Conservation (phyloP, 352 stramenopile species). For the Globisporangium canariense region DNA sequence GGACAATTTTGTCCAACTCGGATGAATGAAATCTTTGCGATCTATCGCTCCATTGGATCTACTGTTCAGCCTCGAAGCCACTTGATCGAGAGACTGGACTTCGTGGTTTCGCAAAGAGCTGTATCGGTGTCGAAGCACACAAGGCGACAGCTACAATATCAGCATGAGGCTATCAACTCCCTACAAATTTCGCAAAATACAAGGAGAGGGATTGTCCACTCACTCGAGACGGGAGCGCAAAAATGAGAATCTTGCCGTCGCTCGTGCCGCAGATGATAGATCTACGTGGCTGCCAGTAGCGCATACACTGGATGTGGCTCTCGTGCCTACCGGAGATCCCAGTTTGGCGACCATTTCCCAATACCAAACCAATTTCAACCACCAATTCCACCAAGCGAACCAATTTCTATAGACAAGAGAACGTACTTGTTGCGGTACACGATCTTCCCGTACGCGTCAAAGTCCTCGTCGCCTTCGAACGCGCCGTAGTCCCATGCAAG, state of each 20-base stretch:
- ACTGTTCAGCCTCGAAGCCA: not conserved
- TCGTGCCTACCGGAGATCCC: constrained; percentile 7
- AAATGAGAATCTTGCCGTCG: constrained; percentile 17
- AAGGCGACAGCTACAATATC: not conserved
- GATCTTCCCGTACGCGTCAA: constrained; percentile 19
- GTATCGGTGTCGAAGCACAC: not conserved
- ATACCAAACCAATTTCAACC: not conserved
- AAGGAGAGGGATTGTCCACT: not conserved
- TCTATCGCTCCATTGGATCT: not conserved
- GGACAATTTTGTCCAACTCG: too few species aligned
- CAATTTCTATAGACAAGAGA: not conserved
- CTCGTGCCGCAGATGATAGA: constrained; percentile 17
- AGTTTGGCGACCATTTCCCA: not conserved
- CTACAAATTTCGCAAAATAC: not conserved
- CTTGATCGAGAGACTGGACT: not conserved
- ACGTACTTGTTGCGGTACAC: constrained; percentile 18
- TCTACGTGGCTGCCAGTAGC: constrained; percentile 15
- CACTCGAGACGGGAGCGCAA: constrained; percentile 8
- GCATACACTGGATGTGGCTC: constrained; percentile 18
- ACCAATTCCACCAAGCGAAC: not conserved
- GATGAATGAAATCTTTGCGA: not conserved
- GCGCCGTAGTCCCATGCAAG: constrained; percentile 32
- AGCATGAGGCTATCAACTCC: not conserved
- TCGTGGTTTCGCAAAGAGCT: not conserved
- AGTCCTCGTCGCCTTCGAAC: constrained; percentile 14